Percentiles rank a stretch among this genome's conserved stretches.
These are phyloP conservation scores for Dictyostelium capitatum DNA, from an alignment of 78 protist species.

Conservation along the genomic window DNA sequence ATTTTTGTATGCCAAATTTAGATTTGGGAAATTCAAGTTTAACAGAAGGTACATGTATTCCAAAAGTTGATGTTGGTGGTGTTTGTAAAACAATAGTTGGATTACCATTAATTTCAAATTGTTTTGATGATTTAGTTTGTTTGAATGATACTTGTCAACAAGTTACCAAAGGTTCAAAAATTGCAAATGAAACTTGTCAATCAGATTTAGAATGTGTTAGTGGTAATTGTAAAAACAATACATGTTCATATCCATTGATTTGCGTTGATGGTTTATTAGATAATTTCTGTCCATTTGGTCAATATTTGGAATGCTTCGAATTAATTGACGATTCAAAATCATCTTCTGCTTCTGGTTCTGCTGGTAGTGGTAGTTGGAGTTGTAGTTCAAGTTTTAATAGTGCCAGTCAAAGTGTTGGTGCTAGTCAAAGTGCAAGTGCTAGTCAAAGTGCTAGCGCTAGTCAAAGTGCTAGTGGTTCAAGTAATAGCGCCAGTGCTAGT, in stretches of 20 bases:
- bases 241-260: neutral
- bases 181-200: neutral
- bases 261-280: neutral
- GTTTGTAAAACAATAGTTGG: neutral
- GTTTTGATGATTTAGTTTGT: conserved; percentile 12
- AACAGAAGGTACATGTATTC: neutral
- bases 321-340: too few relatives aligned
- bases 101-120: neutral
- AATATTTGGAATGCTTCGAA: neutral
- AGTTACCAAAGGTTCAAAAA: neutral
- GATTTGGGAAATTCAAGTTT: neutral
- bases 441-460: too few relatives aligned
- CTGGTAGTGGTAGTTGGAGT: neutral
- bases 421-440: neutral
- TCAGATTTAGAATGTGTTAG: neutral
- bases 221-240: neutral
- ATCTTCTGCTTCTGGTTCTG: neutral
- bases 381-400: neutral
- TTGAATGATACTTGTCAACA: conserved; percentile 13
- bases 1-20: neutral
- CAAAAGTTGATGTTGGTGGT: conserved; percentile 23
- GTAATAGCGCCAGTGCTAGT: neutral
- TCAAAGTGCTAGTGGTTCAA: neutral
- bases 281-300: neutral
- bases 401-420: too few relatives aligned